These are phyloP conservation scores for Ascochyta pisi DNA, from an alignment of 2,329 filamentous ascomycete species.

Conservation along the genomic window DNA sequence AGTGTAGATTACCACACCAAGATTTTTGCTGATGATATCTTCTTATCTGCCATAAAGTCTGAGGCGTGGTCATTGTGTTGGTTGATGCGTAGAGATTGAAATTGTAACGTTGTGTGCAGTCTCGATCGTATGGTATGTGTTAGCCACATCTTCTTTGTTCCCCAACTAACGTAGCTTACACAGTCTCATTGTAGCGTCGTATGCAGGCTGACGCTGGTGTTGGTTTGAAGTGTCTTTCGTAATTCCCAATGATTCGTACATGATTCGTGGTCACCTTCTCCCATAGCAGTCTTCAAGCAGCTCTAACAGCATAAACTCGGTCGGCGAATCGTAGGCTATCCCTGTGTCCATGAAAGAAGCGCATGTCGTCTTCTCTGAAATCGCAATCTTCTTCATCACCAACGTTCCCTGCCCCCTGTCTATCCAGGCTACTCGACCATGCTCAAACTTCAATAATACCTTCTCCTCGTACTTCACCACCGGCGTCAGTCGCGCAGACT, in stretches of 20 bases:
- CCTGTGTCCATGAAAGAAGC: conserved; percentile 10
- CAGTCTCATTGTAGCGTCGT: neutral
- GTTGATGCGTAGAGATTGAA: too few species aligned
- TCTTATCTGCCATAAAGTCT: too few species aligned
- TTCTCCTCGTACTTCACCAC: conserved; percentile 14
- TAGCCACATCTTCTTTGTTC: neutral
- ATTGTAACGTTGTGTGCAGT: neutral
- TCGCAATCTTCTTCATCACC: conserved; percentile 2
- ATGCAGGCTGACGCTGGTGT: neutral
- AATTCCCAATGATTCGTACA: neutral
- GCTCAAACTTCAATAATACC: neutral
- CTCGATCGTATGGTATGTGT: neutral
- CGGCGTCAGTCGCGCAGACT: conserved; percentile 13
- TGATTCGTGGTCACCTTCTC: conserved; percentile 1
- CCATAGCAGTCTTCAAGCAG: conserved; percentile 12
- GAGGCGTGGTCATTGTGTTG: too few species aligned
- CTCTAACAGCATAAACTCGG: conserved; percentile 16
- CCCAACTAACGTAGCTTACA: neutral
- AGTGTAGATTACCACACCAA: too few species aligned
- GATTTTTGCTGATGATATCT: too few species aligned
- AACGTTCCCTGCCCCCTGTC: conserved; percentile 6
- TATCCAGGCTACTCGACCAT: neutral
- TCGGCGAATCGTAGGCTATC: conserved; percentile 13
- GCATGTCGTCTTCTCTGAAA: neutral
- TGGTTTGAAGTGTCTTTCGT: neutral